Base-by-base conservation (phyloP, 2,329 filamentous ascomycete genomes). In the Fusarium pseudocircinatum region DNA sequence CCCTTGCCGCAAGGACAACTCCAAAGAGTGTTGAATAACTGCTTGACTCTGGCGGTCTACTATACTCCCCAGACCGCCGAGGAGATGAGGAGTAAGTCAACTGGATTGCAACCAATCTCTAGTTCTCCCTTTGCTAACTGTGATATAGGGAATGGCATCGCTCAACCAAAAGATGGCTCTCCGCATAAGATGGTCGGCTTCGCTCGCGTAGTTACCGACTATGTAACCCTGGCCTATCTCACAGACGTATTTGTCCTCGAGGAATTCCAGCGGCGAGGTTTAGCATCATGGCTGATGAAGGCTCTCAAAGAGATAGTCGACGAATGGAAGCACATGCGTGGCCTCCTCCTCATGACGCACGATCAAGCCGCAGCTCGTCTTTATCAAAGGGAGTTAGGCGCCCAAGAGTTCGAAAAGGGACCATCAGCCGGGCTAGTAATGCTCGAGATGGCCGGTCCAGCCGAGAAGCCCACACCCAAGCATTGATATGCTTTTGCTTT, bases 211-310 rank as follows among this genome's bases (percentile, higher is more conserved):
- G 83, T 94, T 58, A 94, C 92, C 14, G 93, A 94, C 80, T 87
- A 88, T 75, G 86, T 90, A 52, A 92, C 91, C 0, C 89, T 93
- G 74, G 90, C 88, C 39, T 94, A 93, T 66, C 81, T 85, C 60
- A 92, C 91, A 32, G 92, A 94, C 76, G 89, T 93, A 26, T 94
- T 92, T 79, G 84, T 94, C 28, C 79, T 89, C 6, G 84, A 87
- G 1, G 84, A 87, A 43, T 88, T 90, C 75, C 90, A 92, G 77
- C 86, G 88, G 9, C 83, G 85, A 15, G 91, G 92, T 0, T 83
- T 94, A 4, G 92, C 89, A 7, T 87, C 83, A 47, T 94, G 91
- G 90, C 81, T 94, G 78, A 87, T 93, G 79, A 80, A 83, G 10
- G 90, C 88, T 73, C 81, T 92, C 65, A 86, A 89, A 71, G 89